Evolutionary conservation across 768 basidiomycete species (phyloP).

Genomic region (Podaxis pistillaris): DNA sequence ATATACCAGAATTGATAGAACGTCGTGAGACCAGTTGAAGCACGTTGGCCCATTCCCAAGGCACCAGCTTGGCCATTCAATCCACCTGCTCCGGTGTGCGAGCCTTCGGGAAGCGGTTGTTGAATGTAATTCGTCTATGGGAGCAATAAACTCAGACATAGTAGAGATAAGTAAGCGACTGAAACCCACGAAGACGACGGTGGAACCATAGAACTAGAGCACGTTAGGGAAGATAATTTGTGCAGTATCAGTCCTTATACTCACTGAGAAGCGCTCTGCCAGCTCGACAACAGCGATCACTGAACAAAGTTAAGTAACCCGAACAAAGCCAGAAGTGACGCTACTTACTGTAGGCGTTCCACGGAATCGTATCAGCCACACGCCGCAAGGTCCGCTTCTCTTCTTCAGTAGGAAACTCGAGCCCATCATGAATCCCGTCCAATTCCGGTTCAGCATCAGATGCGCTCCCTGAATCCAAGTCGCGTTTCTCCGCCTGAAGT

Average conservation of each 20-base stretch:
- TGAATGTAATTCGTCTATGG: conserved; percentile 73
- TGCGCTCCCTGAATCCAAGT: conserved; percentile 4
- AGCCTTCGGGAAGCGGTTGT: conserved; percentile 61
- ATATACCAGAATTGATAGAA: conserved; percentile 70
- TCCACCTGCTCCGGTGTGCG: conserved; percentile 62
- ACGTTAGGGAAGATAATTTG: neutral
- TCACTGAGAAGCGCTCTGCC: conserved; percentile 72
- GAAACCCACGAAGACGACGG: conserved; percentile 46
- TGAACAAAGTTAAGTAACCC: conserved; percentile 20
- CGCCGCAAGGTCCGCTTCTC: conserved; percentile 58
- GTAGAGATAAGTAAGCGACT: neutral
- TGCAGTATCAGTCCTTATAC: conserved; percentile 16
- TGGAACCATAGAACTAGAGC: conserved; percentile 41
- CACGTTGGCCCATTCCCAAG: conserved; percentile 62
- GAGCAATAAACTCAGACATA: neutral
- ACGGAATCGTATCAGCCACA: conserved; percentile 57
- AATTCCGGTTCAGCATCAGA: conserved; percentile 19
- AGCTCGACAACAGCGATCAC: conserved; percentile 68
- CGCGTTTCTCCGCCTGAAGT: conserved; percentile 16
- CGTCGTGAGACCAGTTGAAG: conserved; percentile 69
- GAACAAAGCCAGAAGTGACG: conserved; percentile 3
- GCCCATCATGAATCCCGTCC: conserved; percentile 44
- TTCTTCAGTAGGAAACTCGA: conserved; percentile 64
- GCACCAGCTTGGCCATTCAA: conserved; percentile 61
- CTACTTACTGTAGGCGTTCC: conserved; percentile 51